These are phyloP conservation scores for Boletus coccyginus DNA, from an alignment of 768 basidiomycete genomes.

Conservation along the genomic window DNA sequence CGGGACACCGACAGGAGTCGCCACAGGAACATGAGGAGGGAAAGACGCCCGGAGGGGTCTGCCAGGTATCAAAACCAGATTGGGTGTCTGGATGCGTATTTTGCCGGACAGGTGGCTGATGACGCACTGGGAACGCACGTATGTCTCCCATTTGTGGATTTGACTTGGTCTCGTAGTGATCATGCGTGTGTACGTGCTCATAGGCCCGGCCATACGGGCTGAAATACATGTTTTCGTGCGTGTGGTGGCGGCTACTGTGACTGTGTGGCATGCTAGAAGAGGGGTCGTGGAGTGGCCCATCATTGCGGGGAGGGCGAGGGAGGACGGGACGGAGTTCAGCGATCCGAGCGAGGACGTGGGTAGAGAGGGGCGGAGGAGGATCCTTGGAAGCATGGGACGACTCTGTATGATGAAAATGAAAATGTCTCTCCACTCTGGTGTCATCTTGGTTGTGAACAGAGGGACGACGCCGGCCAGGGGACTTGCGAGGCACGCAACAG, in stretches of 20 bases:
- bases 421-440: slow-evolving; percentile 29
- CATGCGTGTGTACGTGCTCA: slow-evolving; percentile 43
- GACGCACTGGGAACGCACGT: slow-evolving; percentile 21
- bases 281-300: slow-evolving; percentile 47
- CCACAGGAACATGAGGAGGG: slow-evolving; percentile 63
- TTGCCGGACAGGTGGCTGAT: slow-evolving; percentile 26
- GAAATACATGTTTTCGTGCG: slow-evolving; percentile 49
- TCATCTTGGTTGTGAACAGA: slow-evolving; percentile 28
- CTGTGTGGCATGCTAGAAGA: slow-evolving; percentile 43
- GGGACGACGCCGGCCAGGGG: slow-evolving; percentile 34
- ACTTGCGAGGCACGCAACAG: slow-evolving; percentile 55
- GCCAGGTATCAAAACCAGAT: slow-evolving; percentile 24
- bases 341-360: slow-evolving; percentile 58
- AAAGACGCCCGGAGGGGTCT: slow-evolving; percentile 27
- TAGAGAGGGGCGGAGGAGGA: slow-evolving; percentile 30
- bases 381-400: slow-evolving; percentile 7
- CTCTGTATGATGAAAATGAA: slow-evolving; percentile 19
- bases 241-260: slow-evolving; percentile 44
- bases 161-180: slow-evolving; percentile 29
- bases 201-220: slow-evolving; percentile 72
- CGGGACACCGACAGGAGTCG: slow-evolving; percentile 59
- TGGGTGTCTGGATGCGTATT: slow-evolving; percentile 27
- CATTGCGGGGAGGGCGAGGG: slow-evolving; percentile 49
- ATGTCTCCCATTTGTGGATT: slow-evolving; percentile 12
- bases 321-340: slow-evolving; percentile 69